Conservation (phyloP, 257 asterid species). For the Solanum etuberosum region DNA sequence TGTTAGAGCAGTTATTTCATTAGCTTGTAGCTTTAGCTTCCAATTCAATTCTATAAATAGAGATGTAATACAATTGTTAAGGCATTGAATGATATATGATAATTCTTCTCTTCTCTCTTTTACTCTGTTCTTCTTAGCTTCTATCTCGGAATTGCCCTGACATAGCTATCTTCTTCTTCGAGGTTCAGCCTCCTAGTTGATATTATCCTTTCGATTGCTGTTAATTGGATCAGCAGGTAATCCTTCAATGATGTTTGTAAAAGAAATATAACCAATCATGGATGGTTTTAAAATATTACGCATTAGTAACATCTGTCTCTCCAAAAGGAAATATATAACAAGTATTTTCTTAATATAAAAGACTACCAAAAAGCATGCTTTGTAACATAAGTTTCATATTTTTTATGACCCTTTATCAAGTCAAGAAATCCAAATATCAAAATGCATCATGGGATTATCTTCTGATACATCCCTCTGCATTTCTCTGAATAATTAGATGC, state of each 20-base stretch:
- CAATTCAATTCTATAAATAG: no score
- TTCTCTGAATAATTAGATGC: neutral
- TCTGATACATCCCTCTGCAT: neutral
- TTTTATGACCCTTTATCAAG: neutral
- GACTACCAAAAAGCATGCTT: neutral
- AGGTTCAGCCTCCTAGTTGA: no score
- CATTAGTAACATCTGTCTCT: neutral
- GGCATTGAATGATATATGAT: no score
- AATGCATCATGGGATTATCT: neutral
- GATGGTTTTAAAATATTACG: neutral
- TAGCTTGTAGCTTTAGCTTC: no score
- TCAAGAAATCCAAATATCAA: neutral
- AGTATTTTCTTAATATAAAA: neutral
- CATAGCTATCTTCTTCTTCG: no score
- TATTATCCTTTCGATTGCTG: no score
- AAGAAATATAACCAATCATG: neutral
- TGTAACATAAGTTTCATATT: neutral
- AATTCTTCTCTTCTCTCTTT: no score
- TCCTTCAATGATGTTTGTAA: neutral
- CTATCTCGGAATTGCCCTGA: no score
- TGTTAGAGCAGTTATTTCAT: no score
- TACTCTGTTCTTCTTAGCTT: no score
- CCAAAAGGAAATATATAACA: neutral
- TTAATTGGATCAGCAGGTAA: no score
- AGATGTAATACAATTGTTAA: no score